A percentile compares a stretch with the other conserved stretches of the same genome.
phyloP scores from a whole-genome alignment of 2,329 filamentous ascomycete genomes.

The Aspergillus ochraceus region DNA sequence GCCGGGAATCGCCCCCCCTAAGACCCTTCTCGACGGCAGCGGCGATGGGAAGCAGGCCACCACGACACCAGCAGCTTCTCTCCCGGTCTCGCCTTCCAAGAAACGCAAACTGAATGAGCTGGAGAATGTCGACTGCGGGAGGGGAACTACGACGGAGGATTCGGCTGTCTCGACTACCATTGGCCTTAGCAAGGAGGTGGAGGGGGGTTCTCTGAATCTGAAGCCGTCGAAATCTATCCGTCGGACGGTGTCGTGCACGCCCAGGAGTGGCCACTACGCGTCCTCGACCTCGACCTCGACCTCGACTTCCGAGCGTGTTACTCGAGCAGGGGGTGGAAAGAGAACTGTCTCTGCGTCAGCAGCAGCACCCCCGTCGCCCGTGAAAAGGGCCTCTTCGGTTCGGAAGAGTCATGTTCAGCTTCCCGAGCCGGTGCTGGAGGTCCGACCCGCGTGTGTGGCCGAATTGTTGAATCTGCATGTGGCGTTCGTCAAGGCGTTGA shows the following conservation, averaged over 20 bases:
- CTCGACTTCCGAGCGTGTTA: neutral
- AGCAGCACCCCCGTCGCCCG: slow-evolving; percentile 20
- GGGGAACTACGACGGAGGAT: slow-evolving; percentile 3
- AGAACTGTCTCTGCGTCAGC: neutral
- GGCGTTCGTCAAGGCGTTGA: slow-evolving; percentile 67
- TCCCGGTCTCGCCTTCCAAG: slow-evolving; percentile 38
- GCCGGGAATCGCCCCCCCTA: slow-evolving; percentile 26
- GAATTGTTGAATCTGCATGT: slow-evolving; percentile 65
- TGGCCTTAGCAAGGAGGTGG: neutral
- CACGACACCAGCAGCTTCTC: slow-evolving; percentile 9
- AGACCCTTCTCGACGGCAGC: slow-evolving; percentile 13
- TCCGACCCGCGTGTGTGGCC: slow-evolving; percentile 29
- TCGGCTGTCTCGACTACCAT: neutral
- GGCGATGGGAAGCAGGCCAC: slow-evolving; percentile 29
- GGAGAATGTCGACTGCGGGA: slow-evolving; percentile 32
- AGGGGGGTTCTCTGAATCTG: slow-evolving; percentile 19
- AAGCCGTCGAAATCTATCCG: slow-evolving; percentile 37
- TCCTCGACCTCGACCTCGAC: slow-evolving; percentile 12
- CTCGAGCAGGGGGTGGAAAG: neutral
- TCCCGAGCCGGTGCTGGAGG: slow-evolving; percentile 22
- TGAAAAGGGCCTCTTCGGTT: slow-evolving; percentile 20
- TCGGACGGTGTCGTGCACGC: slow-evolving; percentile 33
- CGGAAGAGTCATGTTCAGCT: slow-evolving; percentile 8
- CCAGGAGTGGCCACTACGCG: slow-evolving; percentile 30
- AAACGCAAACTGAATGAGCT: slow-evolving; percentile 41